Evolutionary conservation across 1,284 basidiomycete genomes (phyloP).

Genomic region (Ceraceosorus guamensis): DNA sequence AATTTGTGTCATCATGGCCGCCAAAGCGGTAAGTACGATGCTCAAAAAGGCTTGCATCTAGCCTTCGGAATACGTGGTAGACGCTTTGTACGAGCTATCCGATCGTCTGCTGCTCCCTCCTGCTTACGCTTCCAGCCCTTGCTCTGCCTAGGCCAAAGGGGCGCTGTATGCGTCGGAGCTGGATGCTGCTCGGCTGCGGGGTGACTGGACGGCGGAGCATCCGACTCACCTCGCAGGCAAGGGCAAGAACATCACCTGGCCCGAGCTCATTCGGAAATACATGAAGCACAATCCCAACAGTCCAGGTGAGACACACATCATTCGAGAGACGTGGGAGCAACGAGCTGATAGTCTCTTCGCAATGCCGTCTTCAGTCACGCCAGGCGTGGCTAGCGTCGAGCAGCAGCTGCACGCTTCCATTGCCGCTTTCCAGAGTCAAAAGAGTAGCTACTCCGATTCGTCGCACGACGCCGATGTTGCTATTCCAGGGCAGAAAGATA

Average conservation of each 20-base stretch:
- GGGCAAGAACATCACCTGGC: slow-evolving; percentile 20
- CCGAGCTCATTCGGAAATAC: slow-evolving; percentile 48
- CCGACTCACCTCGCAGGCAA: slow-evolving; percentile 13
- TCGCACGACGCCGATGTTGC: slow-evolving; percentile 11
- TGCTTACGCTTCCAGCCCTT: no score
- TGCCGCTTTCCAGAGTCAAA: slow-evolving; percentile 9
- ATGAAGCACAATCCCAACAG: slow-evolving; percentile 45
- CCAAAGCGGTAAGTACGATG: no score
- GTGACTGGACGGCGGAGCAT: slow-evolving; percentile 29
- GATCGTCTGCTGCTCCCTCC: no score
- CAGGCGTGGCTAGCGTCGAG: slow-evolving; percentile 2
- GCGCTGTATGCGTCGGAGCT: slow-evolving; percentile 40
- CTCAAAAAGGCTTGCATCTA: no score
- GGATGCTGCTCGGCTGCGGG: slow-evolving; percentile 37
- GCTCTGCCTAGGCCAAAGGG: slow-evolving; percentile 22
- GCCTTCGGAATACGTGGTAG: no score
- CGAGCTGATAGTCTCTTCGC: not conserved
- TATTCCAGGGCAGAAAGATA: slow-evolving; percentile 1
- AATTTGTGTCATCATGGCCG: no score
- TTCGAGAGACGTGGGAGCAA: slow-evolving; percentile 61
- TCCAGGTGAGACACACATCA: slow-evolving; percentile 60
- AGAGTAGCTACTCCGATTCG: slow-evolving; percentile 11
- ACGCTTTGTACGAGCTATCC: no score
- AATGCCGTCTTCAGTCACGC: not conserved
- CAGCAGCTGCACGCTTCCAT: slow-evolving; percentile 3